These are phyloP conservation scores for Trichoderma koningii DNA, from an alignment of 2,329 filamentous ascomycete genomes.

Conservation along the genomic window DNA sequence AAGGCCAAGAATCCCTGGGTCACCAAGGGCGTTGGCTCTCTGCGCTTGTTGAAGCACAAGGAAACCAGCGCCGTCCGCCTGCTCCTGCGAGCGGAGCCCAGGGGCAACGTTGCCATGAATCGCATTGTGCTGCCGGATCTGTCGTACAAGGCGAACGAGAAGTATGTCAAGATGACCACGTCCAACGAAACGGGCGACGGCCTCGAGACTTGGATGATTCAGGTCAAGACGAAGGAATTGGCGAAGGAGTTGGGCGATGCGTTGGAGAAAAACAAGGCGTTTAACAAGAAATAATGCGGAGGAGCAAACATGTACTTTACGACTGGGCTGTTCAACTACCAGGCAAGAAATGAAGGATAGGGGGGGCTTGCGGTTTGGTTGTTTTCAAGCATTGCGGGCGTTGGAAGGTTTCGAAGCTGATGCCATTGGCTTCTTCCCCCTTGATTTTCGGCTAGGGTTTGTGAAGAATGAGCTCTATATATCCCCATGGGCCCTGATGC, in stretches of 20 bases:
- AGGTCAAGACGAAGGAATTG: conserved; percentile 66
- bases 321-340: conserved; percentile 1
- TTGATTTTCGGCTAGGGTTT: conserved; percentile 11
- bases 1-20: conserved; percentile 64
- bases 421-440: conserved; percentile 1
- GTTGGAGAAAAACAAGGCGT: conserved; percentile 57
- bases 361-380: conserved; percentile 11
- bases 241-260: conserved; percentile 55
- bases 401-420: conserved; percentile 28
- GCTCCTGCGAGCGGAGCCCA: conserved; percentile 72
- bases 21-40: conserved; percentile 68
- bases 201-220: conserved; percentile 70
- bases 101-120: conserved; percentile 74
- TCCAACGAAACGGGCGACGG: conserved; percentile 60
- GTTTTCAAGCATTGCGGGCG: conserved; percentile 31
- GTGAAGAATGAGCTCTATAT: conserved; percentile 27
- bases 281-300: conserved; percentile 53
- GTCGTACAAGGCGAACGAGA: conserved; percentile 62
- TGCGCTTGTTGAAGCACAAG: conserved; percentile 75
- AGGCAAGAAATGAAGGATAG: conserved; percentile 7
- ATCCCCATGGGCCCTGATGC: conserved; percentile 7
- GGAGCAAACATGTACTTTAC: conserved; percentile 20
- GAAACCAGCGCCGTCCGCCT: conserved; percentile 66
- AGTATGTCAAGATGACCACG: conserved; percentile 61
- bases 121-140: conserved; percentile 62